These are phyloP conservation scores for Circinella minor DNA, from an alignment of 371 early-diverging fungal genomes.

Conservation along the genomic window DNA sequence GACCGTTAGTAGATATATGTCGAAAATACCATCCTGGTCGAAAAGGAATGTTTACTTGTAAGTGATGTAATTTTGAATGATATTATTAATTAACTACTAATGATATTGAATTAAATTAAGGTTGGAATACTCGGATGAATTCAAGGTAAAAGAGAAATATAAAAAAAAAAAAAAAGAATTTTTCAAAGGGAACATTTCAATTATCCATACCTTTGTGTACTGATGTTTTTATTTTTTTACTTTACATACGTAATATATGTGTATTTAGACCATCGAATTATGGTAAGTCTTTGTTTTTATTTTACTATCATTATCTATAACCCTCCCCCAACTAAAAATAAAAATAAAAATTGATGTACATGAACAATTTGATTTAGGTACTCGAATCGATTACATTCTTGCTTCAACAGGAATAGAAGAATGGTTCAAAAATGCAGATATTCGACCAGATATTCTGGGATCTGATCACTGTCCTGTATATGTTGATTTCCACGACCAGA, in stretches of 20 bases:
- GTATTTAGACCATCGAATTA: slow-evolving; percentile 56
- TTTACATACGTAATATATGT: neutral
- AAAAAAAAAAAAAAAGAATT: too few species aligned
- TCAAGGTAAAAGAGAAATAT: slow-evolving; percentile 5
- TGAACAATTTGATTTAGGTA: slow-evolving; percentile 31
- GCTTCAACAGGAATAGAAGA: slow-evolving; percentile 58
- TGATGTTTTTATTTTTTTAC: neutral
- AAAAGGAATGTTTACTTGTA: slow-evolving; percentile 63
- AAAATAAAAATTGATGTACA: too few species aligned
- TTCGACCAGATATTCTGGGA: slow-evolving; percentile 71
- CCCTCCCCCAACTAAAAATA: too few species aligned
- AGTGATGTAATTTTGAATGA: slow-evolving; percentile 12
- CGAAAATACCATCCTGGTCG: slow-evolving; percentile 56
- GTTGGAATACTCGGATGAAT: slow-evolving; percentile 82
- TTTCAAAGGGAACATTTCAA: too few species aligned
- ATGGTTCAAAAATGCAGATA: slow-evolving; percentile 62
- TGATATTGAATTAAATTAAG: slow-evolving; percentile 11
- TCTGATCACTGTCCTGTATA: slow-evolving; percentile 93
- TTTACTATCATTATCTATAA: too few species aligned
- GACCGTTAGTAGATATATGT: slow-evolving; percentile 60
- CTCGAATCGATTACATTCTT: slow-evolving; percentile 87
- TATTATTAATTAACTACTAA: neutral
- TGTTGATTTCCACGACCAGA: slow-evolving; percentile 56
- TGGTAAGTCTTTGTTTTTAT: slow-evolving; percentile 30
- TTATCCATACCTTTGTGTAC: too few species aligned